Evolutionary conservation across 345 rosid genomes (phyloP).

Genomic region (Kernera saxatilis): DNA sequence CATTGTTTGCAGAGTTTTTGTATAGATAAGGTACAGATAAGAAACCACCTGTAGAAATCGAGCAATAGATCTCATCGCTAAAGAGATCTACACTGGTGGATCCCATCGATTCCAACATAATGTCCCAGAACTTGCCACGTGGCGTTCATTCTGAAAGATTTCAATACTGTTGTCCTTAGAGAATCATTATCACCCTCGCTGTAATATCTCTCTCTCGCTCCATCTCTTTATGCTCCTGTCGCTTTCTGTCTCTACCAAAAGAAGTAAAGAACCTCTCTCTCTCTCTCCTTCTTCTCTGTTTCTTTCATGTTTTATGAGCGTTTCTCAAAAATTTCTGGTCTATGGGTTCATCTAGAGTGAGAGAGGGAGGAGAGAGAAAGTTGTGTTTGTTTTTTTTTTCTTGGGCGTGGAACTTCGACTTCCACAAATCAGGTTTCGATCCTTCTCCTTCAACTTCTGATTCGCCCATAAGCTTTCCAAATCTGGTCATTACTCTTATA

Average conservation of each 20-base stretch:
- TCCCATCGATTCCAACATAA: slow-evolving; percentile 1
- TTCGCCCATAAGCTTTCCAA: slow-evolving; percentile 18
- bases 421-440: slow-evolving; percentile 1
- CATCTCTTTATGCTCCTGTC: slow-evolving; percentile 25
- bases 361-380: neutral
- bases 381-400: neutral
- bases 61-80: slow-evolving; percentile 20
- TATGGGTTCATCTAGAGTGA: slow-evolving; percentile 6
- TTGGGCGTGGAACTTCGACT: slow-evolving; percentile 16
- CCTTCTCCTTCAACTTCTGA: slow-evolving; percentile 17
- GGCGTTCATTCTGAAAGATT: slow-evolving; percentile 3
- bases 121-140: slow-evolving; percentile 25
- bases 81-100: neutral
- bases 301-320: slow-evolving; percentile 12
- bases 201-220: slow-evolving; percentile 13
- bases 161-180: slow-evolving; percentile 20
- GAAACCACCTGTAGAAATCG: slow-evolving; percentile 22
- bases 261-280: slow-evolving; percentile 17
- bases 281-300: slow-evolving; percentile 22
- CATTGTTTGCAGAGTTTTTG: slow-evolving; percentile 1
- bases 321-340: neutral
- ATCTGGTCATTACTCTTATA: slow-evolving; percentile 18
- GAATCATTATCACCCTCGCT: slow-evolving; percentile 31
- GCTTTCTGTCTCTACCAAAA: slow-evolving; percentile 26
- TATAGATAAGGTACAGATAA: slow-evolving; percentile 31